Conservation (phyloP, 2,329 filamentous ascomycete species). For the Metarhizium sp. region DNA sequence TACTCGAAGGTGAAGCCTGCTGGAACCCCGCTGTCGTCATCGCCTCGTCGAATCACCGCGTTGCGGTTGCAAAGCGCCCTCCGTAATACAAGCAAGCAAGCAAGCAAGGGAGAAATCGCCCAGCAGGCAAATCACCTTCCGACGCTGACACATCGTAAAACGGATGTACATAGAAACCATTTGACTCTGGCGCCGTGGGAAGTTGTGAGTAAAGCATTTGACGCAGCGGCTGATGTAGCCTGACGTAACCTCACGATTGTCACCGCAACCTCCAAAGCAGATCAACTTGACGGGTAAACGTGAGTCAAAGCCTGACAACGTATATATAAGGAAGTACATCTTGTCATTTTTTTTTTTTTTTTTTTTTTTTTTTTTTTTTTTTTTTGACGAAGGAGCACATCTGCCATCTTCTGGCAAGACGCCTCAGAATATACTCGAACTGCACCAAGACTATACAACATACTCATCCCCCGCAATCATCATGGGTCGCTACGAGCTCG, state of each 20-base stretch:
- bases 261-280: neutral
- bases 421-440: neutral
- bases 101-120: no score
- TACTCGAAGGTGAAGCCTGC: no score
- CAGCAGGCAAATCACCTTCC: neutral
- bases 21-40: neutral
- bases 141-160: neutral
- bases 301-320: neutral
- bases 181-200: no score
- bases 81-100: neutral
- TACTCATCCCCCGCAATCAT: neutral
- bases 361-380: neutral
- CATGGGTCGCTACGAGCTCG: constrained; percentile 32
- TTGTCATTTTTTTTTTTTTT: neutral
- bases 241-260: neutral
- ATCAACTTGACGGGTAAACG: neutral
- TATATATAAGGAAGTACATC: neutral
- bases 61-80: neutral
- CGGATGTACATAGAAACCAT: no score
- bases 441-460: neutral
- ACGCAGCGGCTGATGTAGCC: neutral
- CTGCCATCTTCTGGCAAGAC: neutral
- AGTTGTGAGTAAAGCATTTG: neutral
- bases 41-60: neutral
- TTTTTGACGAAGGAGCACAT: neutral